phyloP scores from a whole-genome alignment of 352 stramenopile species.

The Aphanomyces stellatus region DNA sequence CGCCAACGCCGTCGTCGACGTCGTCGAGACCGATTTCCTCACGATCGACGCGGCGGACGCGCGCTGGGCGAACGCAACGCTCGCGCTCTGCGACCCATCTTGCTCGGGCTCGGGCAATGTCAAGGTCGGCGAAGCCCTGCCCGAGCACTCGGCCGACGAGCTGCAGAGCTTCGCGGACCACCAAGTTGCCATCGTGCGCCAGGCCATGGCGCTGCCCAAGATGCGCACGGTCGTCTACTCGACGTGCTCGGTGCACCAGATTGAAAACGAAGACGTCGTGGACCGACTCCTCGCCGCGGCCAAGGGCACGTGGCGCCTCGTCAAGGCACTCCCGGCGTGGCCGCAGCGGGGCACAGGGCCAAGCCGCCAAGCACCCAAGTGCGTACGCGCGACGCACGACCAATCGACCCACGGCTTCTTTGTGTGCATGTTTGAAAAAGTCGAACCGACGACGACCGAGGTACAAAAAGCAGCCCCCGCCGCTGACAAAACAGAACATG shows the following conservation, averaged over 20 bases:
- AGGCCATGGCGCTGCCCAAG: conserved; percentile 61
- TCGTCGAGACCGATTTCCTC: conserved; percentile 90
- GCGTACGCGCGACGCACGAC: conserved; percentile 87
- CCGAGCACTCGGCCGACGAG: conserved; percentile 3
- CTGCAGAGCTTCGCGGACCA: conserved; percentile 12
- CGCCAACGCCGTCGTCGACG: conserved; percentile 36
- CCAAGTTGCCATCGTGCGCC: conserved; percentile 29
- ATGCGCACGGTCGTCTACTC: conserved; percentile 91
- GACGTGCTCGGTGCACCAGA: conserved; percentile 93
- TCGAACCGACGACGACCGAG: too few species aligned
- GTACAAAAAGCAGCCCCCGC: too few species aligned
- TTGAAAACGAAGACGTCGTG: conserved; percentile 96
- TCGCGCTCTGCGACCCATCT: conserved; percentile 93
- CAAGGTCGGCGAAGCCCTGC: neutral
- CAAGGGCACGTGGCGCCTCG: conserved; percentile 31
- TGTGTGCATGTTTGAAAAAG: conserved; percentile 90
- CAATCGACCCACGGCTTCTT: conserved; percentile 97
- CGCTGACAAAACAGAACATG: too few species aligned
- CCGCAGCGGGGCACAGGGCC: conserved; percentile 50
- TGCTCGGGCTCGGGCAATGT: conserved; percentile 92
- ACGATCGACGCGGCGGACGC: conserved; percentile 61
- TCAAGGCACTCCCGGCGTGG: conserved; percentile 61
- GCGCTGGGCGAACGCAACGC: conserved; percentile 83
- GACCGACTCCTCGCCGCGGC: conserved; percentile 64
- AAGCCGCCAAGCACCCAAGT: conserved; percentile 47